These are phyloP conservation scores for Rhodamnia argentea DNA, from an alignment of 345 rosid genomes.

Conservation along the genomic window DNA sequence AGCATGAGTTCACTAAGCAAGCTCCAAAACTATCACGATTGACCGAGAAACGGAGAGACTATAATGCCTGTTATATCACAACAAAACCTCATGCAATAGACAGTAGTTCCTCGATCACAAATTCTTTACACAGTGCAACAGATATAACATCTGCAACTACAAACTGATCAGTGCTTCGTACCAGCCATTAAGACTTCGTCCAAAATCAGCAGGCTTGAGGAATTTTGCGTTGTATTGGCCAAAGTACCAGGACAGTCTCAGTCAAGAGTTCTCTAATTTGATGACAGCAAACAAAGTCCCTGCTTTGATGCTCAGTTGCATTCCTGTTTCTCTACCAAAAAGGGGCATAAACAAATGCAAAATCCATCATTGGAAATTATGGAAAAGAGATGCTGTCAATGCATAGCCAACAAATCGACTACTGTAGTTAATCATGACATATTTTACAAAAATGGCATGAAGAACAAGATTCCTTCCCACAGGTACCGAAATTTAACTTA, in stretches of 20 bases:
- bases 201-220: background rate
- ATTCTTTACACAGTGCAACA: background rate
- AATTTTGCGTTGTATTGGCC: background rate
- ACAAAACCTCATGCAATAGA: background rate
- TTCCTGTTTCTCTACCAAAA: background rate
- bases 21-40: background rate
- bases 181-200: background rate
- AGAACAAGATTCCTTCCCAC: background rate
- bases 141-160: background rate
- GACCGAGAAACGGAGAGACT: background rate
- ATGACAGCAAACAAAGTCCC: background rate
- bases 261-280: background rate
- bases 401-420: background rate
- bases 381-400: background rate
- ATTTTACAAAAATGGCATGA: background rate
- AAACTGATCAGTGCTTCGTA: background rate
- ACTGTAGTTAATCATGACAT: background rate
- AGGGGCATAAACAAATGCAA: background rate
- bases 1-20: background rate
- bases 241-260: background rate
- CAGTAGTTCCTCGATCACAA: background rate
- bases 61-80: background rate
- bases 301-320: background rate
- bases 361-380: background rate
- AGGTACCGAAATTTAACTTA: constrained; percentile 6